Conservation (phyloP, 78 protist species). For the Dictyostelium capitatum region DNA sequence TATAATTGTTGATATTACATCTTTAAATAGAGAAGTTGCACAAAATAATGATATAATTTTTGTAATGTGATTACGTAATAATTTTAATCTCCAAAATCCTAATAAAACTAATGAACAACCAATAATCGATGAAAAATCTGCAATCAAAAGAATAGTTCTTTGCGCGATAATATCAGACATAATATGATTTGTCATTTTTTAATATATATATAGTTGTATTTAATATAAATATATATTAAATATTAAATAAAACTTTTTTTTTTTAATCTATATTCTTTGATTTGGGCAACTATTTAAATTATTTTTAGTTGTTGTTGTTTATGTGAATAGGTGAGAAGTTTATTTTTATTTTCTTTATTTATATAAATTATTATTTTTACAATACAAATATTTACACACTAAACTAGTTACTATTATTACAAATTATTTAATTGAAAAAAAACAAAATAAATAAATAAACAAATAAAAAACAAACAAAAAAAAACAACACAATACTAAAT, state of each 20-base stretch:
- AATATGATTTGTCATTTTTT: background rate
- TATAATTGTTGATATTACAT: constrained; percentile 17
- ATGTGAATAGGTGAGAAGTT: too few species aligned
- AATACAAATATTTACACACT: background rate
- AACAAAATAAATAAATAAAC: too few species aligned
- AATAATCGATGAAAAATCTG: constrained; percentile 65
- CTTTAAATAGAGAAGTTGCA: constrained; percentile 42
- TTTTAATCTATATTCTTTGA: too few species aligned
- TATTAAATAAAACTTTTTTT: too few species aligned
- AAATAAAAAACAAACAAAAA: background rate
- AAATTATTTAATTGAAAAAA: background rate
- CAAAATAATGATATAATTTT: constrained; percentile 60
- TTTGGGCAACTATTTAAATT: too few species aligned
- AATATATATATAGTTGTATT: background rate
- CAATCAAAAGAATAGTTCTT: constrained; percentile 27
- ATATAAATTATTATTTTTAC: too few species aligned
- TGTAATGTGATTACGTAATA: constrained; percentile 65
- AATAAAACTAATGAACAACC: constrained; percentile 43
- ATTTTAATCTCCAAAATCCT: constrained; percentile 61
- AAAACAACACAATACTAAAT: background rate
- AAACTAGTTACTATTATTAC: background rate
- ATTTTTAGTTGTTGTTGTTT: too few species aligned
- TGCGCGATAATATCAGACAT: constrained; percentile 16
- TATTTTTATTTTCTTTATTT: too few species aligned
- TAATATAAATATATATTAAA: too few species aligned